Evolutionary conservation across 371 early-diverging fungal genomes (phyloP), one percentile per base, ranked within the genome.

Genomic region (Mortierella sp.): DNA sequence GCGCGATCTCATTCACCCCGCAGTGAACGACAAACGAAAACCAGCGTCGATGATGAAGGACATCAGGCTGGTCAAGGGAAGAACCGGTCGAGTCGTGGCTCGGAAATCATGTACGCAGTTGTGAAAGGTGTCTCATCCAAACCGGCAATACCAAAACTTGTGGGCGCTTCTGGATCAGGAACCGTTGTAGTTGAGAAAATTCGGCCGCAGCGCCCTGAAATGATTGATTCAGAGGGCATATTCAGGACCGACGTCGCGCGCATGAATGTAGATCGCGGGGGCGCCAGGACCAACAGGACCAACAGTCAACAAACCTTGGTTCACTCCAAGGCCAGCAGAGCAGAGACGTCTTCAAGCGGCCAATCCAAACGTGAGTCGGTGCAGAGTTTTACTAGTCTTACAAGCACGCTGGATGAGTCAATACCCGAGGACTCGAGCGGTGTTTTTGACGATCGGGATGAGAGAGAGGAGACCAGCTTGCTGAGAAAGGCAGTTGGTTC

Each of bases 41-140:
- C 65, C 34, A 76, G 70, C 10, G 65, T 72, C 13, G 74, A 74
- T 19, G n/a, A 42, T 7, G 55, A 42, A 68, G 42, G 21, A 65
- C 63, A 19, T 26, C 57, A 31, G 24, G 34, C 26, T 54, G 55
- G 19, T 3, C 68, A 68, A 24, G 44, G 42, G 42, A 42, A 38
- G 42, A 68, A 10, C 44, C 68, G 68, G 11, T 68, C 68, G 42
- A 73, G 77, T n/a, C 80, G 55, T 31, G 82, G 80, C n/a, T 76
- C 86, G 8, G 82, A 81, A 14, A 82, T 86, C n/a, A 86, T 86
- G 80, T 86, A 86, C 54, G 80, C 86, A 13, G 82, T 86, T 21
- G 86, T 86, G 21, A 86, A 86, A 58, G 82, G 82, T 11, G 70
- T 80, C 16, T 78, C 86, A 6, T 44, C 78, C 0, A 86, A 80